phyloP scores from a whole-genome alignment of 208 protist species.

The Leishmania arabica region DNA sequence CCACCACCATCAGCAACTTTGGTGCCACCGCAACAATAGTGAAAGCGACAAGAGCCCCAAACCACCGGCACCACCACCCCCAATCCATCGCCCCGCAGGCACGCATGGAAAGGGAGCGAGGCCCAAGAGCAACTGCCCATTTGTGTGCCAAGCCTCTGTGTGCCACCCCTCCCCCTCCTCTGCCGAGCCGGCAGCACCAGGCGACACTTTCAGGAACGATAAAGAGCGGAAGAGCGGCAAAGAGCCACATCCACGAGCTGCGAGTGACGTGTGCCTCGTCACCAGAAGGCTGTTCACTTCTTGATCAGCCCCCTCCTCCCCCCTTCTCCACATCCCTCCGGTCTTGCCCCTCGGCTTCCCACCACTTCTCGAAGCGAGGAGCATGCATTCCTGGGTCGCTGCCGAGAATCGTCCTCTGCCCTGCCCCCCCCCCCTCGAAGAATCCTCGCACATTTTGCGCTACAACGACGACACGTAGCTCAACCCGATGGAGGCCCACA shows the following conservation, averaged over 20 bases:
- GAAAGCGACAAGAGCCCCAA: background rate
- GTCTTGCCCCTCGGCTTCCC: background rate
- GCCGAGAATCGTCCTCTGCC: background rate
- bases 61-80: background rate
- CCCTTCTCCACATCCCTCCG: background rate
- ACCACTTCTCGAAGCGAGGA: background rate
- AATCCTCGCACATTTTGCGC: background rate
- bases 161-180: background rate
- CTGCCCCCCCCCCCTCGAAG: background rate
- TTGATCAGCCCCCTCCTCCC: background rate
- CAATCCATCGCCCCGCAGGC: background rate
- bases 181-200: background rate
- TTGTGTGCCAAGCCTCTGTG: background rate
- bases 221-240: background rate
- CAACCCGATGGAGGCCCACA: constrained; percentile 64
- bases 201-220: background rate
- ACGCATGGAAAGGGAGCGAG: background rate
- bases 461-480: constrained; percentile 35
- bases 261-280: background rate
- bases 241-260: background rate
- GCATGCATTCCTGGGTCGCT: background rate
- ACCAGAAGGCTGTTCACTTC: background rate
- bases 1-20: background rate
- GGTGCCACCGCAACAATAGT: background rate
- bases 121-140: background rate